phyloP scores from a whole-genome alignment of 148 eudicot species.

The Amaranthus hypochondriacus region DNA sequence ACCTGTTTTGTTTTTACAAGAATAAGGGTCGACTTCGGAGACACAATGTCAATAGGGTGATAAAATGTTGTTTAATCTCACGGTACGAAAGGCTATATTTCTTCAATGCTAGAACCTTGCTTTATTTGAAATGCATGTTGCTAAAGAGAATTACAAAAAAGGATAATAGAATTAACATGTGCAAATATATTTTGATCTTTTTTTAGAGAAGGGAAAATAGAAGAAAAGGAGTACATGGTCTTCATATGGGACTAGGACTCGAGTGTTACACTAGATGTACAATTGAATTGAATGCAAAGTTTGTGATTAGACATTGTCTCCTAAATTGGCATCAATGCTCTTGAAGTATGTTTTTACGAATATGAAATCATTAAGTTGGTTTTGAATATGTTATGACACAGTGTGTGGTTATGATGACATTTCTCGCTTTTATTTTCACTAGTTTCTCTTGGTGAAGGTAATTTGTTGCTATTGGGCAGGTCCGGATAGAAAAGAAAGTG shows the following conservation, averaged over 20 bases:
- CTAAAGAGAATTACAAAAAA: neutral
- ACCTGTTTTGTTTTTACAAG: no score
- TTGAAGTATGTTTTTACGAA: neutral
- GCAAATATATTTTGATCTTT: neutral
- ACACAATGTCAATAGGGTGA: no score
- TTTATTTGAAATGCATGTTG: slow-evolving; percentile 1
- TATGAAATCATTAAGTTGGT: neutral
- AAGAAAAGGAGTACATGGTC: no score
- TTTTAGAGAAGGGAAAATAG: no score
- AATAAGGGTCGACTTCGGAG: no score
- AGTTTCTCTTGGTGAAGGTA: neutral
- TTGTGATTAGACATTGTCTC: neutral
- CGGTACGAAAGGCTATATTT: neutral
- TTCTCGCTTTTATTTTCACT: neutral
- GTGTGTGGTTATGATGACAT: neutral
- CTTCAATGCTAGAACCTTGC: neutral
- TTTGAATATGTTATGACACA: neutral
- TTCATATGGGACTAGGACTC: no score
- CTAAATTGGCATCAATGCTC: neutral
- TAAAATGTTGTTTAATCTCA: neutral
- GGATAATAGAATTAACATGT: neutral
- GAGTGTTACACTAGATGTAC: neutral
- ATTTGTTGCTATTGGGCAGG: slow-evolving; percentile 35
- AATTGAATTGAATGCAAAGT: neutral
- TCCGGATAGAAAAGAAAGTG: slow-evolving; percentile 64